These are phyloP conservation scores for Dicorynia guianensis DNA, from an alignment of 306 rosid genomes.

Conservation along the genomic window DNA sequence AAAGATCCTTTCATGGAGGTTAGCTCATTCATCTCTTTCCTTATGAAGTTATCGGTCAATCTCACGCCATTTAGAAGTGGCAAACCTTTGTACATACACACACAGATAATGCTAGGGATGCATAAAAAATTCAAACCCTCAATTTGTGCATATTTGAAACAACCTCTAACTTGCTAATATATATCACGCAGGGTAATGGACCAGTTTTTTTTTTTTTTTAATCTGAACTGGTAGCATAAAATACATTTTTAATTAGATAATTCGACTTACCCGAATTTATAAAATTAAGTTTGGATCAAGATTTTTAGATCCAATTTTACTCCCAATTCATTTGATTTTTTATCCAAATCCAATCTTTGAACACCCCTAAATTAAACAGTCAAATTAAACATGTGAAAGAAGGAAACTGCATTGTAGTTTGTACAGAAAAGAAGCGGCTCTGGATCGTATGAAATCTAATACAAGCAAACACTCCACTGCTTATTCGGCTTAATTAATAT, in stretches of 20 bases:
- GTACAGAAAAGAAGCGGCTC: not conserved
- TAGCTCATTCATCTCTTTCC: conserved; percentile 68
- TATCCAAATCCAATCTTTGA: too few relatives aligned
- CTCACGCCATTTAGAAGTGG: conserved; percentile 35
- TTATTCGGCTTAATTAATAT: conserved; percentile 12
- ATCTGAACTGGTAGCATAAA: too few relatives aligned
- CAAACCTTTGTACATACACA: conserved; percentile 1
- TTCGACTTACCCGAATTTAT: too few relatives aligned
- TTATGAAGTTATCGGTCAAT: conserved; percentile 44
- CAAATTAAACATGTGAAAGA: conserved; percentile 41
- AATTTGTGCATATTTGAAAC: too few relatives aligned
- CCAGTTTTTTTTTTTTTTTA: too few relatives aligned
- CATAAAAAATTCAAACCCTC: too few relatives aligned
- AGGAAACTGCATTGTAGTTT: not conserved
- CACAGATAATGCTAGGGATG: not conserved
- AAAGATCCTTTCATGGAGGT: conserved; percentile 39
- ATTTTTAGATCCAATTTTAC: too few relatives aligned
- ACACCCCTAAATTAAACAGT: not conserved
- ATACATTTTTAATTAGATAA: too few relatives aligned
- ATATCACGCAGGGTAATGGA: too few relatives aligned
- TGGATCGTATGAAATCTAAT: conserved; percentile 7
- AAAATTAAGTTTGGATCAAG: too few relatives aligned
- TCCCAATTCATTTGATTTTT: too few relatives aligned
- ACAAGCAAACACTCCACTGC: conserved; percentile 6
- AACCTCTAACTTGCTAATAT: too few relatives aligned